Base-by-base conservation (phyloP, 495 filamentous ascomycete genomes). In the Aspergillus affinis region DNA sequence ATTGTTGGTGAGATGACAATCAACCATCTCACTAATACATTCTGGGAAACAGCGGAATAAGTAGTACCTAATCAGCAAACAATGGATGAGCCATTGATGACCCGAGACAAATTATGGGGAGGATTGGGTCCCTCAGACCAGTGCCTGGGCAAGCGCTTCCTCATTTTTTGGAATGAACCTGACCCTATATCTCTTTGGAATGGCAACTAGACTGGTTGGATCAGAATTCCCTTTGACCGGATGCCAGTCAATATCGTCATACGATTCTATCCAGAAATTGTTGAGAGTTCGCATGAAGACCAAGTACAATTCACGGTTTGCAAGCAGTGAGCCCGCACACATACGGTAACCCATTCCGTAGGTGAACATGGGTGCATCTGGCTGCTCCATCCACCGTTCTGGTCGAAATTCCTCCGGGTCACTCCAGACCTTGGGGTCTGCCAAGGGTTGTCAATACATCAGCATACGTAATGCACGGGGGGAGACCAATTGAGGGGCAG, bases 301-400 rank as follows among this genome's bases (percentile, higher is more conserved):
- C 47, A 87, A 72, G 60, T 89, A 88, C n/a, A 88, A 69, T 68
- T 89, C 85, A 0, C 84, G 76, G 47, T 87, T 87, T 21, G 86
- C 84, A 1, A 89, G 77, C 51, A 87, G 65, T 0, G 82, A 82
- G 12, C 86, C 86, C 9, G 84, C 81, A 59, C 86, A 89, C 85
- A 88, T 88, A 21, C 86, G 79, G 58, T 86, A 87, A 12, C 85
- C 85, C 52, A 86, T 73, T 4, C 85, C 84, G 54, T 86, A 87
- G 0, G 83, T 83, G 61, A 86, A 86, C 15, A 86, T 61, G 9
- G 84, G 85, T 3, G 82, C 79, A 47, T 88, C 85, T 0, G 84
- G 83, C 51, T 84, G 78, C 64, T 86, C 83, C 36, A 86, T 61
- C 81, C 83, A 89, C 13, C 86, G 72, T 62, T 88, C 84, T 9